Percentiles rank a stretch among this genome's conserved stretches.
Evolutionary conservation across 1,284 basidiomycete species (phyloP).

Genomic region (Apiotrichum porosum): DNA sequence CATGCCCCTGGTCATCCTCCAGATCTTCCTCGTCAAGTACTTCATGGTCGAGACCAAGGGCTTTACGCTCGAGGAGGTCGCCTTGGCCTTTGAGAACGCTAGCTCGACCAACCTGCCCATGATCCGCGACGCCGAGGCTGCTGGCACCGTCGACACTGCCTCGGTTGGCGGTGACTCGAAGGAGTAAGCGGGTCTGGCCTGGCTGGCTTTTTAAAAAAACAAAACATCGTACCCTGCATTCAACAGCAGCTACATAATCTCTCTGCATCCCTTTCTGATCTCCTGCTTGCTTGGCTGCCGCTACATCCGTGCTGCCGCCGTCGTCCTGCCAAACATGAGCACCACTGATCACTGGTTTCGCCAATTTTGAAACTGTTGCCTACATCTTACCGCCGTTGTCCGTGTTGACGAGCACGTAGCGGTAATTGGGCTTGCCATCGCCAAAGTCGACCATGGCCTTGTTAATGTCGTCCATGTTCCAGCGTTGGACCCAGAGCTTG

Average conservation of each 20-base stretch:
- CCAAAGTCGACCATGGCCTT: constrained; percentile 47
- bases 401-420: constrained; percentile 47
- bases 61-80: constrained; percentile 48
- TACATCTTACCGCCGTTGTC: constrained; percentile 23
- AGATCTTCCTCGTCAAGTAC: constrained; percentile 27
- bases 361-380: too few relatives aligned
- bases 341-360: too few relatives aligned
- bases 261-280: too few relatives aligned
- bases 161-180: too few relatives aligned
- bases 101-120: not conserved
- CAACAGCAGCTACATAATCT: too few relatives aligned
- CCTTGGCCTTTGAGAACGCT: constrained; percentile 34
- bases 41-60: constrained; percentile 48
- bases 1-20: constrained; percentile 32
- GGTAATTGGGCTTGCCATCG: constrained; percentile 48
- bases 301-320: too few relatives aligned
- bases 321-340: too few relatives aligned
- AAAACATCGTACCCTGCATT: too few relatives aligned
- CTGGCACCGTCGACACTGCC: too few relatives aligned
- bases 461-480: constrained; percentile 49
- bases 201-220: too few relatives aligned
- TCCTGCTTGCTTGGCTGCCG: too few relatives aligned
- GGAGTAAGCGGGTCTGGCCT: too few relatives aligned
- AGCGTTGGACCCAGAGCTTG: constrained; percentile 32
- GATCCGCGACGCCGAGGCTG: not conserved